Evolutionary conservation across 805 yeast genomes (phyloP).

Genomic region (Hanseniaspora vineae): DNA sequence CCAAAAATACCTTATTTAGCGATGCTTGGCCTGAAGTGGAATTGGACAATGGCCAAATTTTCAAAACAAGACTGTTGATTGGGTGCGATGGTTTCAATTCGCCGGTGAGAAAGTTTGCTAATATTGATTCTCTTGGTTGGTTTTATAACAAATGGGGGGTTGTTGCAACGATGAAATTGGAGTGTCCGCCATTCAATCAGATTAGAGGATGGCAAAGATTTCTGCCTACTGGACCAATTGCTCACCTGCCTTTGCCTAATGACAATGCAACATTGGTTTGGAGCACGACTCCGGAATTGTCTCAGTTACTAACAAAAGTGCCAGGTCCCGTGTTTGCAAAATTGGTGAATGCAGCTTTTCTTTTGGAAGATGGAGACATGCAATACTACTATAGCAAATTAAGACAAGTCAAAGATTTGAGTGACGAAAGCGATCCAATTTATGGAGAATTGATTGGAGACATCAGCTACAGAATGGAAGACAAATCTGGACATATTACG

Average conservation of each 20-base stretch:
- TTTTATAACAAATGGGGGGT: slow-evolving; percentile 76
- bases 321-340: slow-evolving; percentile 51
- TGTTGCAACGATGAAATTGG: slow-evolving; percentile 77
- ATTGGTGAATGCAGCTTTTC: slow-evolving; percentile 75
- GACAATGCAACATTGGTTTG: slow-evolving; percentile 87
- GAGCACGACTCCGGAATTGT: slow-evolving; percentile 71
- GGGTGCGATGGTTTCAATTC: slow-evolving; percentile 97
- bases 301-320: slow-evolving; percentile 46
- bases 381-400: slow-evolving; percentile 46
- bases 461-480: slow-evolving; percentile 51
- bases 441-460: slow-evolving; percentile 50
- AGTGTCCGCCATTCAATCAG: slow-evolving; percentile 53
- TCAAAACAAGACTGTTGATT: slow-evolving; percentile 62
- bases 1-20: too few relatives aligned
- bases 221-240: slow-evolving; percentile 83
- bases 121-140: slow-evolving; percentile 79
- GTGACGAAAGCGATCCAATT: slow-evolving; percentile 22
- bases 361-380: slow-evolving; percentile 67
- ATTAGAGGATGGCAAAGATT: slow-evolving; percentile 88
- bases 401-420: slow-evolving; percentile 15
- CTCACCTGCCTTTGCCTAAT: slow-evolving; percentile 70
- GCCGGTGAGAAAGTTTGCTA: slow-evolving; percentile 74
- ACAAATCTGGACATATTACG: slow-evolving; percentile 16
- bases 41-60: slow-evolving; percentile 48
- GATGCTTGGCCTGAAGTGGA: slow-evolving; percentile 62